Base-by-base conservation (phyloP, 805 yeast genomes). In the Sungouiella blattae region DNA sequence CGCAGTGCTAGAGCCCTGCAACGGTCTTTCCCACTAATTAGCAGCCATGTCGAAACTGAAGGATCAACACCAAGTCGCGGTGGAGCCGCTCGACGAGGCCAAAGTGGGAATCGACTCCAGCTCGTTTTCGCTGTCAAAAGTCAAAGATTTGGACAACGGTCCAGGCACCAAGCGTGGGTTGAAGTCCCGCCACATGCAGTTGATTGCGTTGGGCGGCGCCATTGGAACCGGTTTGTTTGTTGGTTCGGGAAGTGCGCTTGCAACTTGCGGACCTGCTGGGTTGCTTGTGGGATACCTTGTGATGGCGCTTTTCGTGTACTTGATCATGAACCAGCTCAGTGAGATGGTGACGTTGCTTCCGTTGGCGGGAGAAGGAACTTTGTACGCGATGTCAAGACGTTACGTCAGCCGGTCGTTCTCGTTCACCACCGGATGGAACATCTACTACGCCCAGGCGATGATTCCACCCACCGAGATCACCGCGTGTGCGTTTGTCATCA, bases 401-500 rank as follows among this genome's bases (percentile, higher is more conserved):
- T 44, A 44, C 28, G 34, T 31, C 16, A 28, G 40, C 11, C 49
- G 47, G 5, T 56, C 64, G 6, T 50, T 59, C 28, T 65, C 65
- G 1, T 57, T 60, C 37, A 63, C 67, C 18, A 43, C 51, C 14
- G 62, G 64, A 29, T 60, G 56, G 47, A 60, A 60, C 40, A 61
- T 58, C 43, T 59, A 57, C 58, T 61, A 56, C 47, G 58, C 60
- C 6, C 57, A 55, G 33, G 43, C 58, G 8, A 60, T 61, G 39
- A 50, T 60, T 31, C 58, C 59, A 9, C 63, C 67, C 1, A 49
- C 65, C 12, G 68, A 63, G 44, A 52, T 62, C 24, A 55, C 64
- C 3, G 68, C 68, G 23, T 78, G 86, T 5, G 57, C 64, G 25
- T 46, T 60, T 22, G 59, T 63, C 14, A 46, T 63, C 25, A 42